A percentile compares a stretch with the other conserved stretches of the same genome.
Evolutionary conservation across 192 early-diverging fungal species (phyloP).

Genomic region (Phycomyces nitens): DNA sequence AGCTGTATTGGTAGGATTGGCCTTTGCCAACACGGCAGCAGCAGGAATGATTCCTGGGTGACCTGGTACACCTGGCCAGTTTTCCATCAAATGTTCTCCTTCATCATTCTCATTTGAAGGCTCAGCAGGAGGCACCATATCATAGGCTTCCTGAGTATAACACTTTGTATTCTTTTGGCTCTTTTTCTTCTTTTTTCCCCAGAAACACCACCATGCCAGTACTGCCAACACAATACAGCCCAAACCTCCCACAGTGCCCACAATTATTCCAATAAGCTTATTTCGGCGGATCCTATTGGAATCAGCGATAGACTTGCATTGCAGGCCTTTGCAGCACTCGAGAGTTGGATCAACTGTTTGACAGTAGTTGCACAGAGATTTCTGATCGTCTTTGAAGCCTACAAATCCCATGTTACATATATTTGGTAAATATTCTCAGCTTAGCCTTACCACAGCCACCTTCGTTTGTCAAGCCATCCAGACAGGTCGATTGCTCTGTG

Average conservation of each 20-base stretch:
- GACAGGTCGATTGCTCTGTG: not conserved
- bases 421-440: not conserved
- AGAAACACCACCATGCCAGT: not conserved
- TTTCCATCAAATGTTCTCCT: conserved; percentile 7
- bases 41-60: not conserved
- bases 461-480: not conserved
- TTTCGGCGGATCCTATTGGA: not conserved
- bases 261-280: conserved; percentile 4
- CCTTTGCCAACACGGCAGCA: conserved; percentile 6
- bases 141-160: not conserved
- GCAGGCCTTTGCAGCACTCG: conserved; percentile 14
- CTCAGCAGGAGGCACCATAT: not conserved
- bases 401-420: not conserved
- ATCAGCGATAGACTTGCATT: not conserved
- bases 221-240: not conserved
- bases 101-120: conserved; percentile 3
- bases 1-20: not conserved
- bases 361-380: conserved; percentile 21
- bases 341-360: conserved; percentile 10
- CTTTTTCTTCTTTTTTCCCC: conserved; percentile 2
- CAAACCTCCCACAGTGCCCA: not conserved
- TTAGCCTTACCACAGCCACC: not conserved
- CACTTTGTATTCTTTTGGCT: conserved; percentile 3
- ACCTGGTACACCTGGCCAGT: not conserved
- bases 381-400: conserved; percentile 22